These are phyloP conservation scores for Diaporthe helianthi DNA, from an alignment of 2,329 filamentous ascomycete genomes.

Conservation along the genomic window DNA sequence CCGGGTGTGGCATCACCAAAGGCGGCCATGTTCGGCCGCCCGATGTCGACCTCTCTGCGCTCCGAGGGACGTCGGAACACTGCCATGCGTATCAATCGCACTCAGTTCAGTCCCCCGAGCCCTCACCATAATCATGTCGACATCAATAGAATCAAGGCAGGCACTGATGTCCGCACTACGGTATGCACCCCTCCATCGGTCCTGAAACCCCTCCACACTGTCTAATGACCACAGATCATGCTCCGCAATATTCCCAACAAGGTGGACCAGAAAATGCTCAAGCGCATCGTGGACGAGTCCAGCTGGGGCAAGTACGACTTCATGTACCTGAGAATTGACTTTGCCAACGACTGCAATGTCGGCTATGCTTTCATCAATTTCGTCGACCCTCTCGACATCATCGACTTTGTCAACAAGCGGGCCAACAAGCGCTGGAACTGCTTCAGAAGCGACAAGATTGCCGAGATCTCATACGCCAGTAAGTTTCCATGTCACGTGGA, in stretches of 20 bases:
- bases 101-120: conserved; percentile 53
- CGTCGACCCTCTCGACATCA: conserved; percentile 76
- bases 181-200: conserved; percentile 47
- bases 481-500: conserved; percentile 45
- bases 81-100: conserved; percentile 52
- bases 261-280: conserved; percentile 78
- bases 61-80: conserved; percentile 56
- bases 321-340: conserved; percentile 91
- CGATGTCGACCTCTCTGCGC: conserved; percentile 44
- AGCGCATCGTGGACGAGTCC: conserved; percentile 78
- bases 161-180: conserved; percentile 77
- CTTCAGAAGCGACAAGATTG: conserved; percentile 83
- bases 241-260: conserved; percentile 94
- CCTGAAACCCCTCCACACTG: neutral
- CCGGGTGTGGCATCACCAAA: conserved; percentile 38
- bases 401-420: conserved; percentile 74
- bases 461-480: conserved; percentile 96
- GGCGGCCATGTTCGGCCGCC: conserved; percentile 50
- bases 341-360: conserved; percentile 85
- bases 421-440: conserved; percentile 80
- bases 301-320: conserved; percentile 90
- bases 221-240: conserved; percentile 74
- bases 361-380: conserved; percentile 99
- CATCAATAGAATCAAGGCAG: conserved; percentile 65
- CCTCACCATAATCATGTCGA: conserved; percentile 68